Conservation (phyloP, 106 monocot genomes). For the Iris macrosiphon region DNA sequence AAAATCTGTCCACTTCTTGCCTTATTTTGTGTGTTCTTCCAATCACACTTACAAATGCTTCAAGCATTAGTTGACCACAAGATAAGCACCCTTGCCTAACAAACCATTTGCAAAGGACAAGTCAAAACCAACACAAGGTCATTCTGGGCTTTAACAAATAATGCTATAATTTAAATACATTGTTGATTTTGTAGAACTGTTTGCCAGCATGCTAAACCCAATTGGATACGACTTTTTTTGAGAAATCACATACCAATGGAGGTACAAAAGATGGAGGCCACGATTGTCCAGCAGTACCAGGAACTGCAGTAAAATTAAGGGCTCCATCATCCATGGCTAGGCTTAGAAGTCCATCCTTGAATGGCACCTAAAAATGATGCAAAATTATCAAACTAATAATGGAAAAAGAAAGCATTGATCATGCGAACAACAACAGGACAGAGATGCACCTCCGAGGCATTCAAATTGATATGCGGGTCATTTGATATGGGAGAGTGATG, state of each 20-base stretch:
- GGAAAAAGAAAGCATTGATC: conserved; percentile 1
- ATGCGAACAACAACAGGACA: not conserved
- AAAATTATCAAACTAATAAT: conserved; percentile 1
- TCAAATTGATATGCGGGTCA: conserved; percentile 15
- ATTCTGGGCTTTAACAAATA: too few species aligned
- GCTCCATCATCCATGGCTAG: conserved; percentile 8
- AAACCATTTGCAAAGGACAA: too few species aligned
- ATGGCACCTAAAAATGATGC: conserved; percentile 18
- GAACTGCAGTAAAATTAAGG: not conserved
- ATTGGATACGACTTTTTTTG: not conserved
- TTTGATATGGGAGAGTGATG: conserved; percentile 6
- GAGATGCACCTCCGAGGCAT: conserved; percentile 14
- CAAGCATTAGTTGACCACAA: too few species aligned
- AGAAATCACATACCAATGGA: conserved; percentile 20
- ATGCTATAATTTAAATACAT: too few species aligned
- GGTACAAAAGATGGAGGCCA: conserved; percentile 9
- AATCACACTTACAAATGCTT: too few species aligned
- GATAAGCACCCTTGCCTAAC: too few species aligned
- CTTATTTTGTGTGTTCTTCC: too few species aligned
- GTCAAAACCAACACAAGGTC: too few species aligned
- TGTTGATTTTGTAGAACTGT: not conserved
- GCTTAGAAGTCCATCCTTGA: conserved; percentile 16
- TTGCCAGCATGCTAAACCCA: not conserved
- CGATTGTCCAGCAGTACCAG: not conserved
- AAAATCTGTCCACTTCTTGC: too few species aligned